These are phyloP conservation scores for Phycomyces nitens DNA, from an alignment of 192 early-diverging fungal species.

Conservation along the genomic window DNA sequence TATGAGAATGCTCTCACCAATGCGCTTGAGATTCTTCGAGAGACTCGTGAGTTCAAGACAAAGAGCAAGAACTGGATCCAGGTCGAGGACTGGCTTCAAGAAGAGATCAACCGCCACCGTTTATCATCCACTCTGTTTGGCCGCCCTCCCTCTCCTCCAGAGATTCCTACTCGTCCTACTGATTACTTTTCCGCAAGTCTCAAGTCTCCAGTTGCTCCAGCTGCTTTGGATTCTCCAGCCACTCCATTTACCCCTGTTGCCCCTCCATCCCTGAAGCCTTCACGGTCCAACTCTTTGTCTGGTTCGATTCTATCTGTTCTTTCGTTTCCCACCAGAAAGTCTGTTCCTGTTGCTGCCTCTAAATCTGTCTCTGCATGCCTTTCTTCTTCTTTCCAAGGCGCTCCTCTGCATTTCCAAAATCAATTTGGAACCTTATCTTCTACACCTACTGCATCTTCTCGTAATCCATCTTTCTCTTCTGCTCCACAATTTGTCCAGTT, in stretches of 20 bases:
- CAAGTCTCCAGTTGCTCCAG: constrained; percentile 4
- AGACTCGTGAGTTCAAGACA: constrained; percentile 25
- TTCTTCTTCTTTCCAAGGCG: constrained; percentile 2
- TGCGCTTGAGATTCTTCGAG: constrained; percentile 17
- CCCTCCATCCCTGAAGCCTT: too few species aligned
- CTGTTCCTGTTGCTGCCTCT: not conserved
- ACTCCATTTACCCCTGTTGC: too few species aligned
- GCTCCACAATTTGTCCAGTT: constrained; percentile 18
- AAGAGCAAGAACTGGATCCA: constrained; percentile 24
- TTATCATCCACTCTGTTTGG: constrained; percentile 7
- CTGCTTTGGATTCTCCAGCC: too few species aligned
- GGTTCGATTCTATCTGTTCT: constrained; percentile 6
- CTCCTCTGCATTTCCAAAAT: constrained; percentile 25
- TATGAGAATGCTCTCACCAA: constrained; percentile 18
- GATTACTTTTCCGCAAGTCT: constrained; percentile 13
- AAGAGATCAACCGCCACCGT: constrained; percentile 25
- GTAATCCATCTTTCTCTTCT: constrained; percentile 18
- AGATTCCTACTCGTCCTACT: not conserved
- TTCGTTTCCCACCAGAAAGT: constrained; percentile 2
- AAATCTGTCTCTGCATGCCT: not conserved
- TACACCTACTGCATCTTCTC: constrained; percentile 5
- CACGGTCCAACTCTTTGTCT: constrained; percentile 3
- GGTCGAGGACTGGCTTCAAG: constrained; percentile 32
- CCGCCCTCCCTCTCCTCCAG: constrained; percentile 2
- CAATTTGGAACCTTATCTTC: constrained; percentile 19